Base-by-base conservation (phyloP, 2,329 filamentous ascomycete genomes). In the Fonsecaea multimorphosa region DNA sequence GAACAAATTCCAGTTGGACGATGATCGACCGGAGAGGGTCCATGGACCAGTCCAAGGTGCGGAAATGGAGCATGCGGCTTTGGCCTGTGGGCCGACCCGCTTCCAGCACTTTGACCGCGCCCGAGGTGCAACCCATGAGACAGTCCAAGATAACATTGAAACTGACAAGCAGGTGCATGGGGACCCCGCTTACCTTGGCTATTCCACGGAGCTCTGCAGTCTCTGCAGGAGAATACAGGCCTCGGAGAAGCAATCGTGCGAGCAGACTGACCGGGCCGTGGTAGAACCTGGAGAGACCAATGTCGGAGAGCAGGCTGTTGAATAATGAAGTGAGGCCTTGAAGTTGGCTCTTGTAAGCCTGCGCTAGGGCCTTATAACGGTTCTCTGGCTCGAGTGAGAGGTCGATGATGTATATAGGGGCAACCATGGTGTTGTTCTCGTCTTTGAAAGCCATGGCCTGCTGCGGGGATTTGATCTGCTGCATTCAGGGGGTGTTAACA, bases 121-220 rank as follows among this genome's bases (percentile, higher is more conserved):
- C 85, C 66, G 85, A 88, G 0, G 87, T 89, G 73, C 88, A 90
- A 1, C 87, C 88, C 76, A 90, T 83, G 38, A 90, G 78, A 4
- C 85, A 76, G 71, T 91, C 88, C 1, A 90, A 78, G 1, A 89
- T 75, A 1, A 86, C 85, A 70, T 90, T 90, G 70, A 89, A 82
- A 2, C 83, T 83, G 2, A 90, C 82, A 0, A 90, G 78, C 0
- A 89, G 75, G 69, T 87, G 86, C 73, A 89, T 78, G 0, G 84
- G 79, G 2, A 90, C 78, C 0, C 80, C 82, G 0, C 81, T 81
- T 1, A 75, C 79, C 29, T 77, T 73, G 29, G 82, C 80, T 38
- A 90, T 87, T 0, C 87, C 87, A 2, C 74, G 76, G n/a, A 91
- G 75, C 73, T 90, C 88, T 52, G 83, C 79, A 0, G 83, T 87